Evolutionary conservation across 192 early-diverging fungal genomes (phyloP).

Genomic region (Linderina pennispora): DNA sequence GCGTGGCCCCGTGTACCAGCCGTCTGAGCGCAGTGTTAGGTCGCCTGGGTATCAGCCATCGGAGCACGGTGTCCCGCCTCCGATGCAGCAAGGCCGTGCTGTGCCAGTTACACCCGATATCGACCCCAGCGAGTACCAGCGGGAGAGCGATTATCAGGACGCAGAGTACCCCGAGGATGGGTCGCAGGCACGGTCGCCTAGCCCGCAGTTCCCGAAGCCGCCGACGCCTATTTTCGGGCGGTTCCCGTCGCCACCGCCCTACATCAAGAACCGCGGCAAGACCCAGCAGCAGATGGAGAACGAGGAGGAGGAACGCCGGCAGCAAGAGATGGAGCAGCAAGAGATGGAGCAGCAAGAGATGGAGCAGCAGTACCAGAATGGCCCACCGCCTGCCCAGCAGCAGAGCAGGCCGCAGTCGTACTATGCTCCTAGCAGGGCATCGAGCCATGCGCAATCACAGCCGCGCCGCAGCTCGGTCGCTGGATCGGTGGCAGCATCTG

Average conservation of each 20-base stretch:
- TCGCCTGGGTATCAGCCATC: too few relatives aligned
- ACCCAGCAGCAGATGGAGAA: constrained; percentile 4
- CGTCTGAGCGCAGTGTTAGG: constrained; percentile 6
- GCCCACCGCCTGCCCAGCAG: constrained; percentile 9
- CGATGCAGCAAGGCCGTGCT: not conserved
- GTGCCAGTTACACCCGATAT: not conserved
- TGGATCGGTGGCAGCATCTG: constrained; percentile 33
- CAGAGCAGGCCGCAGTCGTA: constrained; percentile 16
- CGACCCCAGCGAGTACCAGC: not conserved
- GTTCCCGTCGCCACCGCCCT: constrained; percentile 40
- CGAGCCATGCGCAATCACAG: too few relatives aligned
- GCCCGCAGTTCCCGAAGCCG: constrained; percentile 24
- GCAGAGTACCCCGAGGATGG: constrained; percentile 6
- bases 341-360: not conserved
- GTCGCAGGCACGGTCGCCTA: constrained; percentile 11
- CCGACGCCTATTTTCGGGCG: constrained; percentile 45
- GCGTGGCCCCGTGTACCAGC: constrained; percentile 29
- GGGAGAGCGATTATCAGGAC: constrained; percentile 1
- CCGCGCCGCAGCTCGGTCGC: constrained; percentile 36
- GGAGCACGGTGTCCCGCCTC: constrained; percentile 11
- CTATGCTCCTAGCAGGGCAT: constrained; percentile 2
- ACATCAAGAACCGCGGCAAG: constrained; percentile 45
- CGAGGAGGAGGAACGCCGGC: not conserved
- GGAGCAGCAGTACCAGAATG: constrained; percentile 3
- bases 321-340: constrained; percentile 3